A percentile compares a stretch with the other conserved stretches of the same genome.
These are phyloP conservation scores for Davidsoniella australis DNA, from an alignment of 2,329 filamentous ascomycete species.

Conservation along the genomic window DNA sequence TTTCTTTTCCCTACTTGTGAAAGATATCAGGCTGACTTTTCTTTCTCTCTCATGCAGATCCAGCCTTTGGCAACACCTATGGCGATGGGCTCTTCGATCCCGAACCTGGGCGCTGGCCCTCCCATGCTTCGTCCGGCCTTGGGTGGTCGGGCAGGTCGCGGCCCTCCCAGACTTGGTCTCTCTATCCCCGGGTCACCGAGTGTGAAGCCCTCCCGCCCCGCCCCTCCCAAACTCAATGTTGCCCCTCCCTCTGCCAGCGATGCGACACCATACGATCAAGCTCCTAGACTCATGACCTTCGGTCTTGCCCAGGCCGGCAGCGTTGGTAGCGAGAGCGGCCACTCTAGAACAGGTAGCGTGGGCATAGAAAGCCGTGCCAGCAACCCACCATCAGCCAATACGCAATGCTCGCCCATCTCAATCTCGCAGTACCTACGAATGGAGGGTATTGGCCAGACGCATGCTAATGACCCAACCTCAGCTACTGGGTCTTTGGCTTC, in stretches of 20 bases:
- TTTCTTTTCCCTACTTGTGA: background rate
- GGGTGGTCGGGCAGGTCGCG: conserved; percentile 48
- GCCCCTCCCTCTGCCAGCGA: conserved; percentile 78
- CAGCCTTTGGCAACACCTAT: conserved; percentile 14
- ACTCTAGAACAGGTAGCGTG: conserved; percentile 74
- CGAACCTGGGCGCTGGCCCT: conserved; percentile 57
- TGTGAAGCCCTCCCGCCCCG: conserved; percentile 52
- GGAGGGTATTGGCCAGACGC: conserved; percentile 44
- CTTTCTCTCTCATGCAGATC: background rate
- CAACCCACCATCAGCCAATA: conserved; percentile 74
- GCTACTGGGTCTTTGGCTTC: conserved; percentile 50
- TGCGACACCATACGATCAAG: conserved; percentile 52
- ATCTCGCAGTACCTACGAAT: conserved; percentile 39
- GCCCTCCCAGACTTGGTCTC: conserved; percentile 65
- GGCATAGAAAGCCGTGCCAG: conserved; percentile 60
- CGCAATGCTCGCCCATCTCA: conserved; percentile 66
- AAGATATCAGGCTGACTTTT: background rate
- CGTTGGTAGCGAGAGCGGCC: conserved; percentile 61
- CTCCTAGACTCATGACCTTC: conserved; percentile 17
- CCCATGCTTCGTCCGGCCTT: conserved; percentile 73
- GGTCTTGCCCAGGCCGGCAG: conserved; percentile 50
- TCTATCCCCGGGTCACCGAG: conserved; percentile 81
- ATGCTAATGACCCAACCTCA: conserved; percentile 68
- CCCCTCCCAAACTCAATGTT: conserved; percentile 64
- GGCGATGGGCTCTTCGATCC: conserved; percentile 19